A percentile compares a stretch with the other conserved stretches of the same genome.
phyloP scores from a whole-genome alignment of 371 early-diverging fungal species.

The Haplosporangium sp. region DNA sequence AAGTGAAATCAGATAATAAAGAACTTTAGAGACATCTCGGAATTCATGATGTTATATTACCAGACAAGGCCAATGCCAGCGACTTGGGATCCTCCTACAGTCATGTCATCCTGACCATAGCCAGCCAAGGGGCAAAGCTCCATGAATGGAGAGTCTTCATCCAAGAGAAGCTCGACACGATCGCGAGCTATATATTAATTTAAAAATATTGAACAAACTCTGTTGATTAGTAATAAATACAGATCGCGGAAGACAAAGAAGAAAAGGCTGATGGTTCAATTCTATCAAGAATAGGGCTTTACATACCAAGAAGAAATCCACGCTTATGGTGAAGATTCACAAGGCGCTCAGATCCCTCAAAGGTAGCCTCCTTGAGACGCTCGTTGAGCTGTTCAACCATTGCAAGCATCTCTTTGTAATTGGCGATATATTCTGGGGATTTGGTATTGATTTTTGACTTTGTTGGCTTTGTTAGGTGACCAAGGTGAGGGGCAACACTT shows the following conservation, averaged over 20 bases:
- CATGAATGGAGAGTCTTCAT: slow-evolving; percentile 79
- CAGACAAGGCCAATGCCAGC: slow-evolving; percentile 79
- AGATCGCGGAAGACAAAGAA: too few species aligned
- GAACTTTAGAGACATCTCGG: too few species aligned
- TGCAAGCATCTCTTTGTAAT: slow-evolving; percentile 69
- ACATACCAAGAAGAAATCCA: slow-evolving; percentile 72
- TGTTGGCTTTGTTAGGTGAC: slow-evolving; percentile 46
- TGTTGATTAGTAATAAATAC: too few species aligned
- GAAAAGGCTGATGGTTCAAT: too few species aligned
- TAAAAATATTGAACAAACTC: too few species aligned
- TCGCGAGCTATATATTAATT: slow-evolving; percentile 63
- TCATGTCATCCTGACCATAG: slow-evolving; percentile 77
- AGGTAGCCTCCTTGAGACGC: slow-evolving; percentile 67
- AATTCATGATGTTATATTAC: slow-evolving; percentile 43
- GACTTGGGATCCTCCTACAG: slow-evolving; percentile 77
- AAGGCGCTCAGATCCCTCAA: slow-evolving; percentile 69
- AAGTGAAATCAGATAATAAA: neutral
- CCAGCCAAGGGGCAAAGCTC: slow-evolving; percentile 79
- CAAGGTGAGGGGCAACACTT: slow-evolving; percentile 32
- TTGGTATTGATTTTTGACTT: slow-evolving; percentile 53
- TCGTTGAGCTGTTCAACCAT: slow-evolving; percentile 67
- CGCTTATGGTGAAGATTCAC: slow-evolving; percentile 73
- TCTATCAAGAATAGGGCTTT: neutral
- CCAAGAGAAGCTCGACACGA: slow-evolving; percentile 73
- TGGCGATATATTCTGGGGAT: slow-evolving; percentile 67